phyloP scores from a whole-genome alignment of 768 basidiomycete species.

The Harrya chromipes region DNA sequence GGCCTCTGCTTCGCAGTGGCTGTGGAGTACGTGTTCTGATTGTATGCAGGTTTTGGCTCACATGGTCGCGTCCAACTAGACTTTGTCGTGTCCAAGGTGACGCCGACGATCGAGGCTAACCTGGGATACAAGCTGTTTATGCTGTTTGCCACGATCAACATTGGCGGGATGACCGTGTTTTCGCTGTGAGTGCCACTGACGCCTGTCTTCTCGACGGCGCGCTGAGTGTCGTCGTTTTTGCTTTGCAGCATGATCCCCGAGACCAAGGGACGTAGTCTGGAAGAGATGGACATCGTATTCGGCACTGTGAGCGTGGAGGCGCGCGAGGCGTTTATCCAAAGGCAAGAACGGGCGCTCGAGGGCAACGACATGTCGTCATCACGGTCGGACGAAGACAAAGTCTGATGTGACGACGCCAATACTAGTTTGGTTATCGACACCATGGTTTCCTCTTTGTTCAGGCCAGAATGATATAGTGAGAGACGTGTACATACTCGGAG shows the following conservation, averaged over 20 bases:
- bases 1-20: conserved; percentile 78
- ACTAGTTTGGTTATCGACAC: no score
- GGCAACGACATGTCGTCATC: conserved; percentile 2
- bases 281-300: conserved; percentile 57
- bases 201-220: neutral
- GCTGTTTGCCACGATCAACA: conserved; percentile 73
- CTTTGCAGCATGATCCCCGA: conserved; percentile 51
- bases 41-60: no score
- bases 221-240: neutral
- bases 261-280: conserved; percentile 54
- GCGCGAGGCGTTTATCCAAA: conserved; percentile 51
- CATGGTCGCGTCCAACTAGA: no score
- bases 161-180: conserved; percentile 67
- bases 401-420: neutral
- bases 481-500: no score
- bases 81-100: conserved; percentile 70
- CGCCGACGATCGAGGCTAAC: conserved; percentile 56
- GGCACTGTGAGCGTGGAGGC: conserved; percentile 55
- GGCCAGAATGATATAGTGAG: no score
- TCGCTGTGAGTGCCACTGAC: conserved; percentile 45
- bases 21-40: conserved; percentile 55
- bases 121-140: conserved; percentile 75
- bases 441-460: no score
- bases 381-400: conserved; percentile 4
- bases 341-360: conserved; percentile 36